Evolutionary conservation across 2,329 filamentous ascomycete species (phyloP).

Genomic region (Pestalotiopsis sp.): DNA sequence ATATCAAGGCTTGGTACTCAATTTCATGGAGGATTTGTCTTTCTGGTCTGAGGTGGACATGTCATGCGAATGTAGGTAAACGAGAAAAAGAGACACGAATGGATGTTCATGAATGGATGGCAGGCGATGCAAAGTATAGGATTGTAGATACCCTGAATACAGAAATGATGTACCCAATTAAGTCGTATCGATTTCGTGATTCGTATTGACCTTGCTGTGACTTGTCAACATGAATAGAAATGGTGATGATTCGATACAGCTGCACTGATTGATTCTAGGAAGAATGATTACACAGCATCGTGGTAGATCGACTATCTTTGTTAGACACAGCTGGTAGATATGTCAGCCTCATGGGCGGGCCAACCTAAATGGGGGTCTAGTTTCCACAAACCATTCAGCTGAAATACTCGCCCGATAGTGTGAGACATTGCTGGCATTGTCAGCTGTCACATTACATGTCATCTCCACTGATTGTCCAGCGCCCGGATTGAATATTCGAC

Average conservation of each 20-base stretch:
- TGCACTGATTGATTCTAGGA: no score
- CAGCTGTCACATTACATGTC: not conserved
- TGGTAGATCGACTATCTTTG: no score
- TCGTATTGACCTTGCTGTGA: not conserved
- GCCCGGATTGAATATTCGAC: not conserved
- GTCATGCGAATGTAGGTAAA: not conserved
- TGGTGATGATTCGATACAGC: no score
- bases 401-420: not conserved
- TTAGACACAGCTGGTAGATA: no score
- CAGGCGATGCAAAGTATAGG: not conserved
- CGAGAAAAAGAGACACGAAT: not conserved
- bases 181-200: not conserved
- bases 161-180: not conserved
- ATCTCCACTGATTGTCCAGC: not conserved
- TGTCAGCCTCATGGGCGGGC: no score
- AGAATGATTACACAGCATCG: no score
- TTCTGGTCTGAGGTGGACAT: not conserved
- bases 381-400: not conserved
- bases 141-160: not conserved
- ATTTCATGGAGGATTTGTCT: not conserved
- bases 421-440: not conserved
- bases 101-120: not conserved
- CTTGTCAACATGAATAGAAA: no score
- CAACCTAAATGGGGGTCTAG: not conserved
- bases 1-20: not conserved